Percentiles rank a stretch among this genome's conserved stretches.
phyloP scores from a whole-genome alignment of 257 asterid genomes.

The Agastache rugosa region DNA sequence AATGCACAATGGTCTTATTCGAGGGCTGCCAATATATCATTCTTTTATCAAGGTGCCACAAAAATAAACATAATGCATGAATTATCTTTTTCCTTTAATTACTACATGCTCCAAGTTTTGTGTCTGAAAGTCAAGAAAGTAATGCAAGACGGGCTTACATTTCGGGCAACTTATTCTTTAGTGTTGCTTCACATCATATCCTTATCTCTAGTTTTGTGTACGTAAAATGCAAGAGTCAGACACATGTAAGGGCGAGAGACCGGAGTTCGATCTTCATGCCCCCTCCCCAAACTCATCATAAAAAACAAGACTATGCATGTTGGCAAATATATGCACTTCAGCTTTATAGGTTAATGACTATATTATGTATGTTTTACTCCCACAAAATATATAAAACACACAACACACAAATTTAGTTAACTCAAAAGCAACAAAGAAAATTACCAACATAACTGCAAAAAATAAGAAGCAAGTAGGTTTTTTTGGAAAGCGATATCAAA shows the following conservation, averaged over 20 bases:
- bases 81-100: not conserved
- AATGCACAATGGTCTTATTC: slow-evolving; percentile 28
- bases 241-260: not conserved
- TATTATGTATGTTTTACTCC: not conserved
- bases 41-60: slow-evolving; percentile 34
- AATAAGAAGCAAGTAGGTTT: not conserved
- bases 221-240: not conserved
- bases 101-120: not conserved
- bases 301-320: not conserved
- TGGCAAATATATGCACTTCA: not conserved
- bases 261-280: not conserved
- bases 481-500: not conserved
- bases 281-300: no score
- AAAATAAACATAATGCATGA: slow-evolving; percentile 9
- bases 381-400: not conserved
- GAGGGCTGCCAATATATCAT: slow-evolving; percentile 22
- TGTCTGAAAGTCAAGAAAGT: not conserved
- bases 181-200: not conserved
- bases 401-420: not conserved
- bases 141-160: slow-evolving; percentile 3
- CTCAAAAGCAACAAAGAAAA: not conserved
- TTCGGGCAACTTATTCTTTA: not conserved
- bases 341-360: not conserved
- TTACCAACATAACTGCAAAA: not conserved
- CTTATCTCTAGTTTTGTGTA: not conserved